Evolutionary conservation across 257 asterid species (phyloP), one percentile per base, ranked within the genome.

Genomic region (Capsicum baccatum): DNA sequence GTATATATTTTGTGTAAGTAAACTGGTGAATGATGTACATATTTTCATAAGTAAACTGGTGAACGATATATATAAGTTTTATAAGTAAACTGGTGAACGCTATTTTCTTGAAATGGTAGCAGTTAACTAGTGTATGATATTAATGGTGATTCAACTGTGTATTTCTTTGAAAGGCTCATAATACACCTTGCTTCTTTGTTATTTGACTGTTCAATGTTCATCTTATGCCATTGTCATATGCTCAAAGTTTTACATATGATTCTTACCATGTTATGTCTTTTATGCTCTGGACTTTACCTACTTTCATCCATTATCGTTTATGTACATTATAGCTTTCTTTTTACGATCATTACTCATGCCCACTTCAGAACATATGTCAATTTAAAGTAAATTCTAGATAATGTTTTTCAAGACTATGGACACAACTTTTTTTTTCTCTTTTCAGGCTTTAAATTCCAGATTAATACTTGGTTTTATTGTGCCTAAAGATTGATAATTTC

Each of bases 121-220:
- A 37, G 21, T 37, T 14, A 14, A 67, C 21, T 67, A 35, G 52
- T 67, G 76, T 67, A 37, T 33, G 74, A 37, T 14, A 67, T 37
- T 21, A 35, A 37, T 67, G 52, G 76, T 66, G 76, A 67, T 74
- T 74, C 11, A 76, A 54, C 81, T 52, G 81, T 54, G 48, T 76
- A 76, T 52, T 76, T 58, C 47, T 54, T 55, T 76, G 63, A 52
- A 76, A 76, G 63, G 21, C 19, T 17, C 81, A 76, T 52, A 76
- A 52, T 52, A 47, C 63, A 52, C 63, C 62, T 76, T 52, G 63
- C 44, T 52, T 52, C 48, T 52, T 50, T 74, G 44, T 74, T 48
- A 74, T 73, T 70, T 6, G 59, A 48, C 59, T 50, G 60, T 50
- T 26, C 71, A 26, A 12, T 64, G 71, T 64, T 44, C 60, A 50